These are phyloP conservation scores for Hymenotorrendiella dingleyae DNA, from an alignment of 2,329 filamentous ascomycete species.

Conservation along the genomic window DNA sequence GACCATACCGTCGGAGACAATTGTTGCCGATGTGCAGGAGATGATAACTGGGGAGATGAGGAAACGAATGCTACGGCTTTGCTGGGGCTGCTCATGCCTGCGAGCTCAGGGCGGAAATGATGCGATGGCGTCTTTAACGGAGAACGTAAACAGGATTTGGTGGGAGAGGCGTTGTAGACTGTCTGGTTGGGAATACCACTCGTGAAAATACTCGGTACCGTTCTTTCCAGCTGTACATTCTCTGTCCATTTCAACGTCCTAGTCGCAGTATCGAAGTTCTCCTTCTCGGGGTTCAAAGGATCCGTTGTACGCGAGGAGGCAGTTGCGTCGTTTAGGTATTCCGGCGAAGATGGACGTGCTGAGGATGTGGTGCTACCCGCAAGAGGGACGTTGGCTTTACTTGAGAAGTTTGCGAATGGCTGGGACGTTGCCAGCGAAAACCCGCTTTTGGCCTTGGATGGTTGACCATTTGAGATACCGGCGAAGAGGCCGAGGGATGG, in stretches of 20 bases:
- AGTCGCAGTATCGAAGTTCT: slow-evolving; percentile 10
- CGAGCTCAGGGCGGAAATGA: background rate
- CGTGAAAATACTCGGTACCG: no score
- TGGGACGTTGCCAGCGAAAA: background rate
- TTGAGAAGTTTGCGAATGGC: slow-evolving; percentile 1
- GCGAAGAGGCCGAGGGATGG: slow-evolving; percentile 12
- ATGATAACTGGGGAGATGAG: slow-evolving; percentile 25
- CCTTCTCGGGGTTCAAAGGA: slow-evolving; percentile 17
- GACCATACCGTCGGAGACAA: slow-evolving; percentile 28
- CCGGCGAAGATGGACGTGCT: background rate
- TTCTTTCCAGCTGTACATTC: slow-evolving; percentile 12
- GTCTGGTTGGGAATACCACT: no score
- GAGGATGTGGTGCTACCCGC: background rate
- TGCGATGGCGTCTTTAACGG: slow-evolving; percentile 22
- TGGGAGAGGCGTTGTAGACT: slow-evolving; percentile 12
- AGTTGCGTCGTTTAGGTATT: slow-evolving; percentile 6
- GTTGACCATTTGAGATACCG: background rate
- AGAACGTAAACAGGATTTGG: slow-evolving; percentile 29
- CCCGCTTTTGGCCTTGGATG: background rate
- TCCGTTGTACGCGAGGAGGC: slow-evolving; percentile 7
- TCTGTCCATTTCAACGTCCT: slow-evolving; percentile 25
- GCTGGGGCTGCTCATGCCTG: slow-evolving; percentile 15
- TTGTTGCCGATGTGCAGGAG: slow-evolving; percentile 13
- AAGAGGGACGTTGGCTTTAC: slow-evolving; percentile 16
- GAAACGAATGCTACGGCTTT: slow-evolving; percentile 29